phyloP scores from a whole-genome alignment of 768 basidiomycete species.

The Tephrocybe rancida region DNA sequence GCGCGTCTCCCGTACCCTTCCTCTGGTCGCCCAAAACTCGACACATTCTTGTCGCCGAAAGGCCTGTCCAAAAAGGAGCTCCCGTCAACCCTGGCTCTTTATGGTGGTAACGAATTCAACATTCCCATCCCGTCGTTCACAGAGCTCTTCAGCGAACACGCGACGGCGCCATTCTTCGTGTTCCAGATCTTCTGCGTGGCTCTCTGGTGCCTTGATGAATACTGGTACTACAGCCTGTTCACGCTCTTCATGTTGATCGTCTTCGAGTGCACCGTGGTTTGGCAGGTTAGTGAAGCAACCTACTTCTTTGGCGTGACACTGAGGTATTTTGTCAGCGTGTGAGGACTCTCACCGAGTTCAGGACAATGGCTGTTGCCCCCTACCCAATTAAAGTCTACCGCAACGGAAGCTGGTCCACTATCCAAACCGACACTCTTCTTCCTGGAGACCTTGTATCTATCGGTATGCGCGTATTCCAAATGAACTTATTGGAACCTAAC shows the following conservation, averaged over 20 bases:
- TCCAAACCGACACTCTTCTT: slow-evolving; percentile 85
- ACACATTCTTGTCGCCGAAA: slow-evolving; percentile 61
- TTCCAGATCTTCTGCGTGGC: slow-evolving; percentile 99
- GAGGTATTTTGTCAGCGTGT: slow-evolving; percentile 63
- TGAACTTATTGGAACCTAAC: background rate
- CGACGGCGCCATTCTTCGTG: slow-evolving; percentile 98
- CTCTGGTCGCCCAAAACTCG: slow-evolving; percentile 66
- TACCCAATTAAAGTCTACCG: slow-evolving; percentile 86
- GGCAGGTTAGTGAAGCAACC: slow-evolving; percentile 68
- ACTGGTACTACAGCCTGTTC: slow-evolving; percentile 98
- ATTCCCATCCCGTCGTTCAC: slow-evolving; percentile 96
- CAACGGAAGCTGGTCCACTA: slow-evolving; percentile 74
- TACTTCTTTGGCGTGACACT: background rate
- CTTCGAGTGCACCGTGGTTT: slow-evolving; percentile 98
- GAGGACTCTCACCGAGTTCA: slow-evolving; percentile 89
- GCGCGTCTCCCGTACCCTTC: slow-evolving; percentile 87
- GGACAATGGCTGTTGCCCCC: slow-evolving; percentile 94
- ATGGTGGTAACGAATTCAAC: slow-evolving; percentile 94
- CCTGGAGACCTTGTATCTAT: slow-evolving; percentile 93
- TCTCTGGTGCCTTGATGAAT: slow-evolving; percentile 97
- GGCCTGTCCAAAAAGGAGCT: slow-evolving; percentile 54
- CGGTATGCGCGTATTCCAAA: slow-evolving; percentile 32
- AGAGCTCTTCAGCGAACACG: slow-evolving; percentile 92
- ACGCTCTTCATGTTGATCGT: slow-evolving; percentile 98
- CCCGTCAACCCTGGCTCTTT: slow-evolving; percentile 60